Conservation (phyloP, 2,329 filamentous ascomycete species). For the Aspergillus chevalieri region DNA sequence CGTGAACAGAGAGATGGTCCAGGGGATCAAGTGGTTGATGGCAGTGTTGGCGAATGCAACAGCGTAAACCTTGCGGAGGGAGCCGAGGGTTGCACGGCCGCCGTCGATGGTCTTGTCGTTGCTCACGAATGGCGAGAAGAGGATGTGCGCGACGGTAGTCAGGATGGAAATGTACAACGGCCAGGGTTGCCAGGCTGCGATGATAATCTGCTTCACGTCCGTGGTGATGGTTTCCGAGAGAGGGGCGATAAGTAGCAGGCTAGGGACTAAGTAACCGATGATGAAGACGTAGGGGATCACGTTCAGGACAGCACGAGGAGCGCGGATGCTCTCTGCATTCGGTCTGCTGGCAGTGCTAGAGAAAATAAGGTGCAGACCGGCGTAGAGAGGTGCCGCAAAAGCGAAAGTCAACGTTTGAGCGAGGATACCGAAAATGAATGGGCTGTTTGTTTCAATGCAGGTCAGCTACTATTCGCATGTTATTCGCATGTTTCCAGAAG, state of each 20-base stretch:
- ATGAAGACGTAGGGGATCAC: constrained; percentile 38
- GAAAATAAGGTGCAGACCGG: constrained; percentile 38
- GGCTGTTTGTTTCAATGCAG: constrained; percentile 18
- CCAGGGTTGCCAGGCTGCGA: constrained; percentile 48
- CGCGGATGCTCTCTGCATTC: constrained; percentile 26
- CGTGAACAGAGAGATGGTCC: constrained; percentile 37
- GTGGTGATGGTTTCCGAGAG: constrained; percentile 33
- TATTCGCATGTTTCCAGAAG: background rate
- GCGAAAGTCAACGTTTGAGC: constrained; percentile 42
- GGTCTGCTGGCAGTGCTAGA: constrained; percentile 36
- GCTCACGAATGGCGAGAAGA: constrained; percentile 18
- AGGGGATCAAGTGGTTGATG: constrained; percentile 36
- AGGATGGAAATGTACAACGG: constrained; percentile 42
- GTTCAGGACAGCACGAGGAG: constrained; percentile 25
- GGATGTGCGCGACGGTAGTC: constrained; percentile 25
- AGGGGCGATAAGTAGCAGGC: constrained; percentile 39
- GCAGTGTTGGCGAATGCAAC: constrained; percentile 38
- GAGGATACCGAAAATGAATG: constrained; percentile 32
- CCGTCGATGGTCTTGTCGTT: constrained; percentile 17
- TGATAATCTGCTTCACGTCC: constrained; percentile 43
- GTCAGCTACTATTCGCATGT: constrained; percentile 4
- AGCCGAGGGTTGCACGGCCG: constrained; percentile 21
- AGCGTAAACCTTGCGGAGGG: constrained; percentile 36
- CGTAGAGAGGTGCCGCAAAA: constrained; percentile 39
- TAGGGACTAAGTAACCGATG: constrained; percentile 42